Evolutionary conservation across 106 monocot species (phyloP).

Genomic region (Acanthochlamys bracteata): DNA sequence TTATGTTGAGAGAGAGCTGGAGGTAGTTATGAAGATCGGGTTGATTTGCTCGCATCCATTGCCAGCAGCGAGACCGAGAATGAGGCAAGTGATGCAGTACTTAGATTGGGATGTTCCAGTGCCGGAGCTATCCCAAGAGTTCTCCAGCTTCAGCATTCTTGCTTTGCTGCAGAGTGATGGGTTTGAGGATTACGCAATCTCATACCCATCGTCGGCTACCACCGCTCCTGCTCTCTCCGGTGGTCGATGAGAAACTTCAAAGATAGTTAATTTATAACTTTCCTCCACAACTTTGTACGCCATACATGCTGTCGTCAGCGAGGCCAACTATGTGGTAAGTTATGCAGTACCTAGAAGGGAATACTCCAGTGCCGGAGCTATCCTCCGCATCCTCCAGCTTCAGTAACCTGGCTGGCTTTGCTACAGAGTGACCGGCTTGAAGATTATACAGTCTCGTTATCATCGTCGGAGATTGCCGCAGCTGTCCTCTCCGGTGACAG

Average conservation of each 20-base stretch:
- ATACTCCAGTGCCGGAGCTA: neutral
- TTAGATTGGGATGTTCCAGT: neutral
- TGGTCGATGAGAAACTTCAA: neutral
- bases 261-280: neutral
- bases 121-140: neutral
- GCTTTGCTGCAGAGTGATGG: neutral
- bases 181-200: conserved; percentile 4
- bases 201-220: neutral
- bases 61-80: conserved; percentile 1
- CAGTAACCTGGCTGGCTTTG: neutral
- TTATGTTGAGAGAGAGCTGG: conserved; percentile 9
- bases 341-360: conserved; percentile 11
- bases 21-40: conserved; percentile 8
- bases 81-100: conserved; percentile 11
- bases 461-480: neutral
- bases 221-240: neutral
- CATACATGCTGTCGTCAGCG: neutral
- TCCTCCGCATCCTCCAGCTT: neutral
- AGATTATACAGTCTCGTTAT: neutral
- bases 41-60: conserved; percentile 5
- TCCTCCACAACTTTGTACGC: too few species aligned
- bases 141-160: neutral
- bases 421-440: conserved; percentile 4
- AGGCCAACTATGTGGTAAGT: conserved; percentile 10
- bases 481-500: neutral